These are phyloP conservation scores for Wickerhamiella lipophila DNA, from an alignment of 805 yeast genomes.

Conservation along the genomic window DNA sequence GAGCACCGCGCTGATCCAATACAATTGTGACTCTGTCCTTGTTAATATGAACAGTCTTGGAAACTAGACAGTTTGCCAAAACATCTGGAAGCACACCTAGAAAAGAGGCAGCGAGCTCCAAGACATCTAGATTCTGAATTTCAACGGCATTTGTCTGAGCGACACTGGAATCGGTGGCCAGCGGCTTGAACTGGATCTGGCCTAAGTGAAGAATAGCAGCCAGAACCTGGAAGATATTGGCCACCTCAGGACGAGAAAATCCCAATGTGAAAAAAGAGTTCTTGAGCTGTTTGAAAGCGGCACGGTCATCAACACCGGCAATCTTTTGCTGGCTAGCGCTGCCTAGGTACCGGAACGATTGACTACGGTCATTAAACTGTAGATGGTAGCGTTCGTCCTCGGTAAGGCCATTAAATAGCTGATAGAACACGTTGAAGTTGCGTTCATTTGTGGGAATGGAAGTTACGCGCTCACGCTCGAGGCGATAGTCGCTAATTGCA, in stretches of 20 bases:
- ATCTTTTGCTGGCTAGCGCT: conserved; percentile 32
- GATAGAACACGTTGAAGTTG: conserved; percentile 48
- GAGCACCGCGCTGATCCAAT: conserved; percentile 32
- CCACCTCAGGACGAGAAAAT: conserved; percentile 35
- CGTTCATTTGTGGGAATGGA: conserved; percentile 40
- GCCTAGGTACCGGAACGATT: conserved; percentile 35
- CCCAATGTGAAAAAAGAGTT: conserved; percentile 40
- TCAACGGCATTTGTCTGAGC: conserved; percentile 29
- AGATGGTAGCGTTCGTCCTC: conserved; percentile 32
- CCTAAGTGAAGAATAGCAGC: conserved; percentile 35
- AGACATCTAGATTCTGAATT: conserved; percentile 27
- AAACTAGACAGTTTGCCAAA: conserved; percentile 28
- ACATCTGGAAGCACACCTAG: conserved; percentile 31
- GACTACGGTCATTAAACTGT: conserved; percentile 30
- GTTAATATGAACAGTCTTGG: conserved; percentile 30
- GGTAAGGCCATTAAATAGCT: conserved; percentile 40
- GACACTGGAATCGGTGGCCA: conserved; percentile 27
- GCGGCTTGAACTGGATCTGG: conserved; percentile 29
- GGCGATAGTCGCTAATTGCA: conserved; percentile 41
- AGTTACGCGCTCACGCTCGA: conserved; percentile 44
- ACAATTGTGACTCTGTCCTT: conserved; percentile 33
- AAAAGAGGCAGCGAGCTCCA: conserved; percentile 29
- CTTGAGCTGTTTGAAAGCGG: conserved; percentile 36
- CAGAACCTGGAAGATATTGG: conserved; percentile 37
- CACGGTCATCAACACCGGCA: conserved; percentile 36